Evolutionary conservation across 192 early-diverging fungal species (phyloP).

Genomic region (Jimgerdemannia flammicorona): DNA sequence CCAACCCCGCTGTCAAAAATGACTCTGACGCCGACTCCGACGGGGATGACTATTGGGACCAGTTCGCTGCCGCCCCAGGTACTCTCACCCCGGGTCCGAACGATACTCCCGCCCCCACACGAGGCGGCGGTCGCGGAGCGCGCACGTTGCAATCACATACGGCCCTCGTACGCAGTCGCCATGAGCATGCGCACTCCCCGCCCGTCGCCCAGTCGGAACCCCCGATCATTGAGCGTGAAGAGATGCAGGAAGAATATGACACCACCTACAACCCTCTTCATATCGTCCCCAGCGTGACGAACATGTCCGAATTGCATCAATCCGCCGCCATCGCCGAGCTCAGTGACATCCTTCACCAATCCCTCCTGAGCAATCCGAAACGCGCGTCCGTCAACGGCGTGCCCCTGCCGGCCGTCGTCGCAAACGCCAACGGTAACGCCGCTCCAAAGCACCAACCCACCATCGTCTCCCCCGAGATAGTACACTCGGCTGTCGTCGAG

Average conservation of each 20-base stretch:
- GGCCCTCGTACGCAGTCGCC: not conserved
- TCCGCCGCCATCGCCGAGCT: conserved; percentile 21
- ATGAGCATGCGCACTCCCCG: not conserved
- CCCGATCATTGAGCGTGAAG: conserved; percentile 11
- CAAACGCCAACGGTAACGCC: too few species aligned
- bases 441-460: not conserved
- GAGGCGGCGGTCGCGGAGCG: not conserved
- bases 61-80: conserved; percentile 29
- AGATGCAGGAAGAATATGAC: conserved; percentile 37
- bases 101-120: not conserved
- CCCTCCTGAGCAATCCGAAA: conserved; percentile 8
- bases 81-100: conserved; percentile 20
- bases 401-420: too few species aligned
- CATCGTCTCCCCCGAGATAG: not conserved
- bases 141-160: conserved; percentile 1
- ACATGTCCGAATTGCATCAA: conserved; percentile 25
- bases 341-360: conserved; percentile 22
- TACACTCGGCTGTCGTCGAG: not conserved
- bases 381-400: not conserved
- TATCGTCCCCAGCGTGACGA: conserved; percentile 35
- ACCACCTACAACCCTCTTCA: conserved; percentile 32
- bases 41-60: conserved; percentile 26
- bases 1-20: not conserved
- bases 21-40: conserved; percentile 19
- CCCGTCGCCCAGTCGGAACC: not conserved